Evolutionary conservation across 331 rosid species (phyloP).

Genomic region (Cydonia oblonga): DNA sequence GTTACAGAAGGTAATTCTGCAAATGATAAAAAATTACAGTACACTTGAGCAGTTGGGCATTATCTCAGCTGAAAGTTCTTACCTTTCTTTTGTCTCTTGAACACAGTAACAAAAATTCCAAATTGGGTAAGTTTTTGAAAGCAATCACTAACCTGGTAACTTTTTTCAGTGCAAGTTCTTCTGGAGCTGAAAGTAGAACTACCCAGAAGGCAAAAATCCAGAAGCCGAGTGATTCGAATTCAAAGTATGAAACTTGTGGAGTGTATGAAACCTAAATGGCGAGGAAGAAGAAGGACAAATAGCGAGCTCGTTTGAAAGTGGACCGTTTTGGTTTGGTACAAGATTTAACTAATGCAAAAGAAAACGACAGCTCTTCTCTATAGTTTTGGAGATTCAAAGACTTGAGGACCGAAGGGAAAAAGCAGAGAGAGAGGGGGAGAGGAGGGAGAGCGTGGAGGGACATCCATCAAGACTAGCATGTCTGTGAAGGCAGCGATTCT

Average conservation of each 20-base stretch:
- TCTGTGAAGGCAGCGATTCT: conserved; percentile 23
- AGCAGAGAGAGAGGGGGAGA: background rate
- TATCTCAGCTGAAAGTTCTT: conserved; percentile 14
- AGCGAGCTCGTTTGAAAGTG: conserved; percentile 15
- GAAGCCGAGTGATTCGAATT: conserved; percentile 7
- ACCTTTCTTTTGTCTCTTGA: background rate
- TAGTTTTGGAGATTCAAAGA: background rate
- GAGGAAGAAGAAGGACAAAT: conserved; percentile 12
- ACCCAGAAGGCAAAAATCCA: conserved; percentile 17
- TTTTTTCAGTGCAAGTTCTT: background rate
- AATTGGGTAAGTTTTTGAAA: background rate
- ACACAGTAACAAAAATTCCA: conserved; percentile 12
- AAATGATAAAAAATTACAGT: background rate
- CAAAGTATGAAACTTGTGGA: conserved; percentile 15
- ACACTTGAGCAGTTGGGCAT: background rate
- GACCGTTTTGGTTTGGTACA: conserved; percentile 33
- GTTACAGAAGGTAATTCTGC: background rate
- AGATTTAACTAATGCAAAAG: conserved; percentile 33
- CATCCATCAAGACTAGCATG: conserved; percentile 26
- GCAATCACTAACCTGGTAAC: conserved; percentile 20
- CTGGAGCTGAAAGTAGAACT: conserved; percentile 15
- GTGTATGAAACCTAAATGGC: conserved; percentile 14
- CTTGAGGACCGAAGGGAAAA: background rate
- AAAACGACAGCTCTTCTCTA: conserved; percentile 35
- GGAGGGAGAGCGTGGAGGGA: conserved; percentile 4